phyloP scores from a whole-genome alignment of 1,284 basidiomycete genomes.

The Naganishia sp. region DNA sequence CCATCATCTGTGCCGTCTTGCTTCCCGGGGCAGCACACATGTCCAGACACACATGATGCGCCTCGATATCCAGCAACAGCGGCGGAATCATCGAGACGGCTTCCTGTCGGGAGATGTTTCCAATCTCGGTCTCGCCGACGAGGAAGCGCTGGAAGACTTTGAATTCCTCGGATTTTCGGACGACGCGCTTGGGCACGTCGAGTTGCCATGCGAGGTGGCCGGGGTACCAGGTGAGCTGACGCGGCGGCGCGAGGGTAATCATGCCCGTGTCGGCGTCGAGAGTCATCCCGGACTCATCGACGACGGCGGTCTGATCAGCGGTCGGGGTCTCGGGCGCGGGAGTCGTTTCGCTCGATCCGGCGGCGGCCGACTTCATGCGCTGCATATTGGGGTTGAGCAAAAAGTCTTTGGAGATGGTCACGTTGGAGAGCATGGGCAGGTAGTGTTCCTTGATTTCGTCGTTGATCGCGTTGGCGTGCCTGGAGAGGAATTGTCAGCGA shows the following conservation, averaged over 20 bases:
- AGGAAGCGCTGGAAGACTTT: conserved; percentile 95
- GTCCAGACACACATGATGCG: conserved; percentile 87
- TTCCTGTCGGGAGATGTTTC: conserved; percentile 94
- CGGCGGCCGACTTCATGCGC: conserved; percentile 9
- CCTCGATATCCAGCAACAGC: conserved; percentile 88
- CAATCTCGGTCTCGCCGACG: conserved; percentile 96
- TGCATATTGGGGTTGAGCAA: conserved; percentile 30
- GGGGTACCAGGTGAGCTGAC: conserved; percentile 89
- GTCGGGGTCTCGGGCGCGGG: conserved; percentile 47
- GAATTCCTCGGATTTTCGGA: conserved; percentile 90
- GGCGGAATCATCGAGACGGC: conserved; percentile 99
- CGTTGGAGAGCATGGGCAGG: conserved; percentile 73
- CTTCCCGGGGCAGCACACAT: conserved; percentile 99
- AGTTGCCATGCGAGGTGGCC: conserved; percentile 93
- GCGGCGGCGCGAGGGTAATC: conserved; percentile 65
- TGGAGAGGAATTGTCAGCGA: conserved; percentile 44
- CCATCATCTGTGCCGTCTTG: conserved; percentile 61
- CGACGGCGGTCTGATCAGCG: not conserved
- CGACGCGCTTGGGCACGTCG: conserved; percentile 83
- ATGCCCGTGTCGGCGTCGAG: conserved; percentile 11
- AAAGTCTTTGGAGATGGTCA: conserved; percentile 69
- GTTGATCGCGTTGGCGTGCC: conserved; percentile 72
- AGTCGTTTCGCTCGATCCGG: conserved; percentile 50
- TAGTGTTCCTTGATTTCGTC: conserved; percentile 71
- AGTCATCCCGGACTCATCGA: conserved; percentile 8